Base-by-base conservation (phyloP, 208 protist genomes). In the Crithidia brevicula region DNA sequence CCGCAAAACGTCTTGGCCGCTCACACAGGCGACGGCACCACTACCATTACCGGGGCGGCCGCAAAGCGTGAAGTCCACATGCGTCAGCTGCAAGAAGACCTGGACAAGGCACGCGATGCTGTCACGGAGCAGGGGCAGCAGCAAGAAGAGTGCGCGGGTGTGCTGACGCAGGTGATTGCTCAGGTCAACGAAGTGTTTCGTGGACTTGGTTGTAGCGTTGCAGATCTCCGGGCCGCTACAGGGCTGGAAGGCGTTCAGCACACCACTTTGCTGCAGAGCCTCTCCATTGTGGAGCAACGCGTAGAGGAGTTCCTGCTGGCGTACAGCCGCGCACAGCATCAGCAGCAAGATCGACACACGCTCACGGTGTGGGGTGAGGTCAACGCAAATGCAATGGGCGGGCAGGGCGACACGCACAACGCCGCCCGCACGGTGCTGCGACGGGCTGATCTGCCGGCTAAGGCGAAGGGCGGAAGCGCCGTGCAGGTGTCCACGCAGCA, bases 221-320 rank as follows among this genome's bases (percentile, higher is more conserved):
- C 22, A 38, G 67, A 71, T 13, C 67, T 85, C 36, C 68, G 72
- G 16, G 22, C 47, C 0, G 22, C 51, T 6, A 79, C 72, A 0
- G 86, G 85, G 15, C 28, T 77, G 13, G 63, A 71, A 16, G 56
- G 38, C 0, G 74, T 90, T 1, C 74, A 78, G 25, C 76, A 50
- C 20, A 64, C 59, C 9, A 88, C 64, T 7, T 30, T 83, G 16
- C 42, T 71, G 18, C 22, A 56, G 7, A 85, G 66, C 18, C 79
- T 97, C 9, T 75, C 77, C 10, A 30, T 90, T 10, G 70, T 96
- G 25, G 89, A 96, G 43, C 86, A 93, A 30, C 76, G 88, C 22
- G 31, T 82, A 18, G 85, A 95, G 67, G 91, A 95, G 73, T 93
- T 91, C 60, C 67, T 96, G 33, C 25, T 89, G 3, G 74, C 76